Evolutionary conservation across 1,284 basidiomycete genomes (phyloP).

Genomic region (Moesziomyces globuligerus): DNA sequence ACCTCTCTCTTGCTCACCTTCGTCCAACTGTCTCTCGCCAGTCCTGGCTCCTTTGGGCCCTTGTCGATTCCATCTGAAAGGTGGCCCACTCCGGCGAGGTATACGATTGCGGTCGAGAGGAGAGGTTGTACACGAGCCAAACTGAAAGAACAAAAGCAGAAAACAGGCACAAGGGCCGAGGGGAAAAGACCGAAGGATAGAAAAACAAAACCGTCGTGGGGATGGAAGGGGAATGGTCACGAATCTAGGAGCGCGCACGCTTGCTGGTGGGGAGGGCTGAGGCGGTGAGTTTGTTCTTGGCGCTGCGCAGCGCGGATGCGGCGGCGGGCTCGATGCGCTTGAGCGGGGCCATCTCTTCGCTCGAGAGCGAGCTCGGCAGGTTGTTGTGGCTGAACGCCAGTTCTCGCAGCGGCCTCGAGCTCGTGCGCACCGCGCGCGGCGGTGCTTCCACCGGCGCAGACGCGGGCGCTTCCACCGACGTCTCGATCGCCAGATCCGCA

Average conservation of each 20-base stretch:
- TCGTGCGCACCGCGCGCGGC: slow-evolving; percentile 1
- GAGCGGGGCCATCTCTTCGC: slow-evolving; percentile 10
- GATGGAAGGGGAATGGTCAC: too few species aligned
- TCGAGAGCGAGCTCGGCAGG: slow-evolving; percentile 18
- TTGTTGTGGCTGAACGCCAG: slow-evolving; percentile 32
- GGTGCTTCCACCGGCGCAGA: too few species aligned
- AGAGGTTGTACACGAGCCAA: slow-evolving; percentile 5
- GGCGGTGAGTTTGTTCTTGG: slow-evolving; percentile 38
- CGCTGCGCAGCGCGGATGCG: slow-evolving; percentile 14
- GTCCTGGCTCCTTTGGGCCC: too few species aligned
- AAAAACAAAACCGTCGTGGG: neutral
- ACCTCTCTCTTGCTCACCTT: neutral
- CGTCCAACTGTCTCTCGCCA: neutral
- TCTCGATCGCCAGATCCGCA: neutral
- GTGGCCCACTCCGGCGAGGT: slow-evolving; percentile 1
- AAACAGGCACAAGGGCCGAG: neutral
- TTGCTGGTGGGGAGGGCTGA: slow-evolving; percentile 33
- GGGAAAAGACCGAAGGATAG: neutral
- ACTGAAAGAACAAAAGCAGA: neutral
- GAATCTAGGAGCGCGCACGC: slow-evolving; percentile 25
- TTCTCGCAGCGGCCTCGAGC: slow-evolving; percentile 22
- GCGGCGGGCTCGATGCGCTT: slow-evolving; percentile 3
- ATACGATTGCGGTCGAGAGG: slow-evolving; percentile 11
- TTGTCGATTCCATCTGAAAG: too few species aligned
- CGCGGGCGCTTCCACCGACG: neutral